A percentile compares a stretch with the other conserved stretches of the same genome.
These are phyloP conservation scores for Dunaliella sp. DNA, from an alignment of 139 green algal species.

Conservation along the genomic window DNA sequence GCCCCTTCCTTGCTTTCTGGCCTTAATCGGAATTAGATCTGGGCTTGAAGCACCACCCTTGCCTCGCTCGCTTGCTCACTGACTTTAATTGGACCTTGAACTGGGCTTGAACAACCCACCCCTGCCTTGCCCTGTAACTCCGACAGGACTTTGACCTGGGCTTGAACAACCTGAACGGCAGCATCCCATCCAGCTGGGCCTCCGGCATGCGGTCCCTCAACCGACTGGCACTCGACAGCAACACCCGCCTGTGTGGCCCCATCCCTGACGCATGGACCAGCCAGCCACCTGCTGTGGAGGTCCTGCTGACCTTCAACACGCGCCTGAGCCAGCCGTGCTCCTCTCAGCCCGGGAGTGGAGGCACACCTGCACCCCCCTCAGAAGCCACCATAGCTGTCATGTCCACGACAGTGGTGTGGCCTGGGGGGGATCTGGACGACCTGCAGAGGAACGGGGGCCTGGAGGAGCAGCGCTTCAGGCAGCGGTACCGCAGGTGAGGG, in stretches of 20 bases:
- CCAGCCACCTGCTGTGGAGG: neutral
- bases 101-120: no score
- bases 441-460: slow-evolving; percentile 2
- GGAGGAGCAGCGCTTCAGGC: neutral
- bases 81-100: no score
- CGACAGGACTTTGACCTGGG: slow-evolving; percentile 1
- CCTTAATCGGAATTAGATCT: no score
- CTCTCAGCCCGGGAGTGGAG: neutral
- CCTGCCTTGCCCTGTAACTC: no score
- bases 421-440: neutral
- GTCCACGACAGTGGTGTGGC: neutral
- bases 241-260: neutral
- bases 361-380: neutral
- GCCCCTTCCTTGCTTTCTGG: no score
- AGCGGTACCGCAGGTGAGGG: neutral
- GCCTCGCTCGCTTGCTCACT: no score
- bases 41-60: no score
- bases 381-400: neutral
- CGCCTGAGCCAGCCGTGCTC: neutral
- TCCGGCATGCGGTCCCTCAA: neutral
- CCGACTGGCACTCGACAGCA: neutral
- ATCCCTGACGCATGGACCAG: neutral
- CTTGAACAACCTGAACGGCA: neutral
- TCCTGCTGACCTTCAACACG: slow-evolving; percentile 1
- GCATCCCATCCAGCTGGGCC: neutral